Conservation (phyloP, 2,329 filamentous ascomycete species). For the Penicillium italicum region DNA sequence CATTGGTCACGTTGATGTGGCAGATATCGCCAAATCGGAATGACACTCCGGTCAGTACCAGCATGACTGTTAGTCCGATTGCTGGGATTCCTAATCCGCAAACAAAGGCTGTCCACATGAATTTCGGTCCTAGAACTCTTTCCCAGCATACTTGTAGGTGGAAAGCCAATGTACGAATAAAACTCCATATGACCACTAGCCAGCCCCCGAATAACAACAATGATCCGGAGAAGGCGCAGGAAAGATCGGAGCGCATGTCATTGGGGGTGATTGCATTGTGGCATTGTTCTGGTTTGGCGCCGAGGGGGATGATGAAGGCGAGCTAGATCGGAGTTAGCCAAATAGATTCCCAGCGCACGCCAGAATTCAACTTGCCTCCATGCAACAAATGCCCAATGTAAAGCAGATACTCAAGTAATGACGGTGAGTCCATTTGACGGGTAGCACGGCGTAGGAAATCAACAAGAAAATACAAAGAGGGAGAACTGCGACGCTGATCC, state of each 20-base stretch:
- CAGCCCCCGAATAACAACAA: constrained; percentile 84
- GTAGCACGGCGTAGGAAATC: constrained; percentile 72
- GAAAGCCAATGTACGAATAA: constrained; percentile 82
- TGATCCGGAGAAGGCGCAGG: constrained; percentile 84
- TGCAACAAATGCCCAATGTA: constrained; percentile 68
- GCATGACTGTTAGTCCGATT: constrained; percentile 68
- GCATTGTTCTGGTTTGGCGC: constrained; percentile 73
- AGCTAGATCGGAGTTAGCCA: constrained; percentile 52
- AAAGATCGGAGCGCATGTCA: constrained; percentile 76
- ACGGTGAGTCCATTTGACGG: constrained; percentile 81
- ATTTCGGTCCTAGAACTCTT: constrained; percentile 77
- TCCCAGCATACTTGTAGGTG: constrained; percentile 99
- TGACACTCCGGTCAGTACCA: constrained; percentile 85
- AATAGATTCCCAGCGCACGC: not conserved
- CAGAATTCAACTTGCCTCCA: constrained; percentile 62
- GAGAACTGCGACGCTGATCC: constrained; percentile 73
- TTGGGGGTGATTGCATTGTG: constrained; percentile 88
- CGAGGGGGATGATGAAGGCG: constrained; percentile 86
- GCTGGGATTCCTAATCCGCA: constrained; percentile 81
- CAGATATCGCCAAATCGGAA: constrained; percentile 90
- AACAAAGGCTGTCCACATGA: constrained; percentile 80
- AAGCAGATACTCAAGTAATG: constrained; percentile 93
- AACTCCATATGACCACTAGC: constrained; percentile 79
- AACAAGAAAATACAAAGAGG: constrained; percentile 72
- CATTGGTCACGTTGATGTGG: constrained; percentile 88